phyloP scores from a whole-genome alignment of 2,329 filamentous ascomycete genomes.

The Arthroderma sp. region DNA sequence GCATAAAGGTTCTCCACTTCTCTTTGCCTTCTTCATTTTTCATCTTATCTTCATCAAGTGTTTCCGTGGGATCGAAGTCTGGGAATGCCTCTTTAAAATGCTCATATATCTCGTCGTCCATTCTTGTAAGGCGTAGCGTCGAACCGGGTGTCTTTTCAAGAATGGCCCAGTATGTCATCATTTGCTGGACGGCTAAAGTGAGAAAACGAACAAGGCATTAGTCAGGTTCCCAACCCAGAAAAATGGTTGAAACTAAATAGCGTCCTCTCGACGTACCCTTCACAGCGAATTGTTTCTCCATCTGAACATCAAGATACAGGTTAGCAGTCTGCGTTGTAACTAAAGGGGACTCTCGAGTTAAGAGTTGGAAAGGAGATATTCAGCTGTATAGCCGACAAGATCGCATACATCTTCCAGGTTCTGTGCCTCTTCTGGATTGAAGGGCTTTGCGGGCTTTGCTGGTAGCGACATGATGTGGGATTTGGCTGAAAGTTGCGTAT shows the following conservation, averaged over 20 bases:
- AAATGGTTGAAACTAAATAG: not conserved
- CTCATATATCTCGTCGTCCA: constrained; percentile 87
- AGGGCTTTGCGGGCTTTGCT: constrained; percentile 11
- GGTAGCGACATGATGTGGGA: constrained; percentile 4
- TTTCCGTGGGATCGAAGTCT: constrained; percentile 71
- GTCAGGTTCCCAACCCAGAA: not conserved
- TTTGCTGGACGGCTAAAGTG: constrained; percentile 66
- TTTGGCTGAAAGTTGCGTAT: not conserved
- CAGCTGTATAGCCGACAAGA: not conserved
- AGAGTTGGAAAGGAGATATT: not conserved
- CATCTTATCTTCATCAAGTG: constrained; percentile 85
- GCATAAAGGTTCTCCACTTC: constrained; percentile 88
- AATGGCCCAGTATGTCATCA: constrained; percentile 94
- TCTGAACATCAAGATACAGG: constrained; percentile 38
- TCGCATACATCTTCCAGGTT: constrained; percentile 54
- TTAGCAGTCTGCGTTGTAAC: constrained; percentile 6
- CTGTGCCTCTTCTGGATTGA: constrained; percentile 50
- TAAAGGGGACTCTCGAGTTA: constrained; percentile 1
- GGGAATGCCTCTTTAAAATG: constrained; percentile 82
- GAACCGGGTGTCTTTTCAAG: constrained; percentile 84
- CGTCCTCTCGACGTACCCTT: constrained; percentile 49
- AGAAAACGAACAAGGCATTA: not conserved
- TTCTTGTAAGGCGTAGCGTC: constrained; percentile 76
- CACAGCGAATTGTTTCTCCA: constrained; percentile 98
- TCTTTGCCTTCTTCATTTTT: constrained; percentile 96